These are phyloP conservation scores for Zygosaccharomyces kombuchaensis DNA, from an alignment of 805 yeast species.

Conservation along the genomic window DNA sequence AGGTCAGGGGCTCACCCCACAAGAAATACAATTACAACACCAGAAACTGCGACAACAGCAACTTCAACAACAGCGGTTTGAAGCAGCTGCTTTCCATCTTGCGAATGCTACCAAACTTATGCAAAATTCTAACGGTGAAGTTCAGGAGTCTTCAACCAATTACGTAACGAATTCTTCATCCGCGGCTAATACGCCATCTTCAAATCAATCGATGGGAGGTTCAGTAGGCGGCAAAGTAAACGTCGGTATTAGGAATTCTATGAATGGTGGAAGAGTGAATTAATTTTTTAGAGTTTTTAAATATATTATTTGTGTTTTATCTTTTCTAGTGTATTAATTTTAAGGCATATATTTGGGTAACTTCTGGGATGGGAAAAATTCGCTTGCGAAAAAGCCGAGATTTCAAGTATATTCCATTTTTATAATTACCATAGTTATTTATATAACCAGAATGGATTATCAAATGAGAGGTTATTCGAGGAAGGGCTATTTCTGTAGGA, in stretches of 20 bases:
- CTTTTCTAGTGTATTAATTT: background rate
- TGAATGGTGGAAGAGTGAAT: conserved; percentile 17
- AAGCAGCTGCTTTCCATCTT: conserved; percentile 33
- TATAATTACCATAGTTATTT: too few species aligned
- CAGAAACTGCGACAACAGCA: conserved; percentile 35
- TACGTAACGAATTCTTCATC: conserved; percentile 11
- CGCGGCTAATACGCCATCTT: conserved; percentile 6
- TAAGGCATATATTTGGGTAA: background rate
- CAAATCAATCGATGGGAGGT: conserved; percentile 11
- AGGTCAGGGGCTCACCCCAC: conserved; percentile 32
- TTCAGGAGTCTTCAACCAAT: conserved; percentile 7
- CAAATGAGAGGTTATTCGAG: too few species aligned
- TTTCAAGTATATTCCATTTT: too few species aligned
- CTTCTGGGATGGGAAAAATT: background rate
- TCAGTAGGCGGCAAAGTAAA: conserved; percentile 25
- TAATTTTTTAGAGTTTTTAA: background rate
- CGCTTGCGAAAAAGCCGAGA: too few species aligned
- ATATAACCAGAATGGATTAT: too few species aligned
- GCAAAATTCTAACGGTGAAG: conserved; percentile 19
- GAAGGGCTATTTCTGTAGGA: too few species aligned
- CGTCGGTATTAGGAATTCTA: conserved; percentile 22
- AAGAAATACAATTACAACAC: conserved; percentile 34
- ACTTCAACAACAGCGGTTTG: conserved; percentile 33
- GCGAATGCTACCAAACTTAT: conserved; percentile 32
- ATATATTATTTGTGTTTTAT: background rate